Percentiles rank a stretch among this genome's conserved stretches.
Conservation (phyloP, 1,139 yeast species). For the Lodderomyces margitis region DNA sequence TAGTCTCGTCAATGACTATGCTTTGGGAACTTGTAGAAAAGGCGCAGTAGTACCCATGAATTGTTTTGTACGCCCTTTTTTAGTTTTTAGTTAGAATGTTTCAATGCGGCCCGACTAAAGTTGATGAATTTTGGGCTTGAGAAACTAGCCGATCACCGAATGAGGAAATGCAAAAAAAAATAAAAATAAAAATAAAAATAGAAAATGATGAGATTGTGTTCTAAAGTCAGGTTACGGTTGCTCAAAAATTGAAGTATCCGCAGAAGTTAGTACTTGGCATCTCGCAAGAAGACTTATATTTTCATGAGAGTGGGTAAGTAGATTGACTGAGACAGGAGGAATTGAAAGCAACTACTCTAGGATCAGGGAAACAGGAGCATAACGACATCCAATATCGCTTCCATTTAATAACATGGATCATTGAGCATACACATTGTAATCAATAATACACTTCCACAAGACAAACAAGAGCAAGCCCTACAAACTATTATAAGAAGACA, state of each 20-base stretch:
- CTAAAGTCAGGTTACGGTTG: not conserved
- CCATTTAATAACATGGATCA: not conserved
- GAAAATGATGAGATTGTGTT: too few species aligned
- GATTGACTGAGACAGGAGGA: not conserved
- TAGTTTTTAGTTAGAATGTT: not conserved
- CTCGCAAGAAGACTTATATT: not conserved
- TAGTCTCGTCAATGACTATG: too few species aligned
- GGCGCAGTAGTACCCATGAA: too few species aligned
- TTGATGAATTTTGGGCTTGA: not conserved
- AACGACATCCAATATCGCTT: not conserved
- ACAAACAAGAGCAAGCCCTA: too few species aligned
- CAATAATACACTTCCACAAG: not conserved
- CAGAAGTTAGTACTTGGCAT: too few species aligned
- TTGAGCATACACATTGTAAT: not conserved
- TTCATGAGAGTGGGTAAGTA: not conserved
- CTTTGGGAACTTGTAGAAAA: too few species aligned
- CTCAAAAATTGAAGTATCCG: too few species aligned
- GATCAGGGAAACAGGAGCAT: not conserved
- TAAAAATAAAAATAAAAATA: too few species aligned
- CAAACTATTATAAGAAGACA: not conserved
- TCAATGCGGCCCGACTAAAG: not conserved
- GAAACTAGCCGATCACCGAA: not conserved
- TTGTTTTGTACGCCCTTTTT: too few species aligned
- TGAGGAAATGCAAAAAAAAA: not conserved
- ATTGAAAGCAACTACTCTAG: not conserved